Evolutionary conservation across 805 yeast species (phyloP).

Genomic region (Cyberlindnera mississippiensis): DNA sequence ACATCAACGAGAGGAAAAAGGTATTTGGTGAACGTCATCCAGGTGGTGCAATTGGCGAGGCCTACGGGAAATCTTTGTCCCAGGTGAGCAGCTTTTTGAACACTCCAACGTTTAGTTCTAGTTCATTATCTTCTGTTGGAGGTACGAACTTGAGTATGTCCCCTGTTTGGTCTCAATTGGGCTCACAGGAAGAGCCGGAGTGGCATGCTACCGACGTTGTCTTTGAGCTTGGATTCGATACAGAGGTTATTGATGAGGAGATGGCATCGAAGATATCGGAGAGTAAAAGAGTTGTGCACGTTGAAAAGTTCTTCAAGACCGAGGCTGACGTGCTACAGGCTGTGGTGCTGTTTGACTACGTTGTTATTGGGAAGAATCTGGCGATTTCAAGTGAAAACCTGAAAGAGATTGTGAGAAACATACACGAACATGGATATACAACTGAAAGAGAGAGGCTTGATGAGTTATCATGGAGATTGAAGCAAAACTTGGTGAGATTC

Average conservation of each 20-base stretch:
- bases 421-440: constrained; percentile 13
- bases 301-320: constrained; percentile 22
- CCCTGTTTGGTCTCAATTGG: constrained; percentile 3
- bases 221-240: constrained; percentile 20
- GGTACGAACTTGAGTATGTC: constrained; percentile 8
- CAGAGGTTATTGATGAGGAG: constrained; percentile 18
- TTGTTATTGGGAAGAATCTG: constrained; percentile 6
- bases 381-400: constrained; percentile 12
- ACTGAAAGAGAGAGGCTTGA: constrained; percentile 8
- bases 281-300: constrained; percentile 23
- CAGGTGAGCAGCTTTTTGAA: constrained; percentile 10
- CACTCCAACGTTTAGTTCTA: constrained; percentile 26
- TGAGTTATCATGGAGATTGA: constrained; percentile 15
- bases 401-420: constrained; percentile 12
- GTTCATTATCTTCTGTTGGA: constrained; percentile 14
- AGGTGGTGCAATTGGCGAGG: constrained; percentile 83
- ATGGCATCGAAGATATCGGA: constrained; percentile 18
- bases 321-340: constrained; percentile 25
- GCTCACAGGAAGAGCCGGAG: constrained; percentile 1
- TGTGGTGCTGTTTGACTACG: constrained; percentile 24
- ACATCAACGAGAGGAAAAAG: constrained; percentile 46
- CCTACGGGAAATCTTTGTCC: constrained; percentile 27
- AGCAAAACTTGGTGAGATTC: constrained; percentile 8
- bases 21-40: constrained; percentile 77
- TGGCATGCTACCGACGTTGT: constrained; percentile 12